Evolutionary conservation across 2,329 filamentous ascomycete species (phyloP).

Genomic region (Aureobasidium leucospermi): DNA sequence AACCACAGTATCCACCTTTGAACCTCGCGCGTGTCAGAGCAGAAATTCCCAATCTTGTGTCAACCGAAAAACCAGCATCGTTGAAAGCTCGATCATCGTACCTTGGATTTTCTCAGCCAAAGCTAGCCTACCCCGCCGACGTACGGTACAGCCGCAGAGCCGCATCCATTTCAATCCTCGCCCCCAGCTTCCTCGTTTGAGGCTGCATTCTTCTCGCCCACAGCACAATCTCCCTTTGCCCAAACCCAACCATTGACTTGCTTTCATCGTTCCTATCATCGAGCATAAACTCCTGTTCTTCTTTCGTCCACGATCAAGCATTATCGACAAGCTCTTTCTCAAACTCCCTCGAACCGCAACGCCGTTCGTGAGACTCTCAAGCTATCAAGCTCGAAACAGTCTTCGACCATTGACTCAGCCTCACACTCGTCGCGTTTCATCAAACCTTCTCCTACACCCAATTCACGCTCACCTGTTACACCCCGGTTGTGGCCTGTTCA

Average conservation of each 20-base stretch:
- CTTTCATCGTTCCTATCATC: background rate
- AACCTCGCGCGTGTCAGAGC: background rate
- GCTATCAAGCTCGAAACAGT: background rate
- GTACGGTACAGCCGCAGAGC: conserved; percentile 6
- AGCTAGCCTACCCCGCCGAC: background rate
- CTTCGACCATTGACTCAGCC: background rate
- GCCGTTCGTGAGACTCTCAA: background rate
- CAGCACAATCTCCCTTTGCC: conserved; percentile 1
- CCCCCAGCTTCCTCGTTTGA: conserved; percentile 8
- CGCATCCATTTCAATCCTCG: conserved; percentile 5
- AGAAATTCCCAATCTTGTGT: background rate
- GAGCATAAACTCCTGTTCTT: background rate
- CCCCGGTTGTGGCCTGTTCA: background rate
- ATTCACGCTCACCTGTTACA: background rate
- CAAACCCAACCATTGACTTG: conserved; percentile 2
- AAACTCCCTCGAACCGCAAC: background rate
- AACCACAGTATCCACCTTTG: background rate
- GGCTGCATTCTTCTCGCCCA: conserved; percentile 4
- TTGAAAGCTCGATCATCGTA: background rate
- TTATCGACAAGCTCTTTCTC: background rate
- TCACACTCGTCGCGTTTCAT: background rate
- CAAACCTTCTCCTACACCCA: background rate
- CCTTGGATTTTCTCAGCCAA: background rate
- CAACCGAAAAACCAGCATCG: background rate
- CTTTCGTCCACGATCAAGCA: background rate